Base-by-base conservation (phyloP, 2,329 filamentous ascomycete genomes). In the Chrysoporthe austroafricana region DNA sequence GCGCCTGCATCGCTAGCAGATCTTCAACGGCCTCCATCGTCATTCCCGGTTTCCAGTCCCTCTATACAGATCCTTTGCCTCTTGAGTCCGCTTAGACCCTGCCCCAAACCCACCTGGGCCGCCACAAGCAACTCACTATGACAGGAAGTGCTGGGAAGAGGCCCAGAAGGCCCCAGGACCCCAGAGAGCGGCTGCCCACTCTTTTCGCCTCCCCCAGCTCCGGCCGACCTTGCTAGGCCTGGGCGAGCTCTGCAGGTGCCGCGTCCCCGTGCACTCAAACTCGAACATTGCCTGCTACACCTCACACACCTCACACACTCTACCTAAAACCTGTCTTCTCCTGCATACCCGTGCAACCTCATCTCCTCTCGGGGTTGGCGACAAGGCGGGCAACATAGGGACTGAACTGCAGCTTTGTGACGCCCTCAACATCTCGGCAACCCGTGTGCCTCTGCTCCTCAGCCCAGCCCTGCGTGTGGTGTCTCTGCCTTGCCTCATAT, bases 401-500 rank as follows among this genome's bases (percentile, higher is more conserved):
- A 32, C 4, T 34, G 42, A 7, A 18, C 42, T 61, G 42, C 26
- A 46, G 42, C 42, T 11, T 21, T 14, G 26, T 48, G 59, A 48
- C 48, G 43, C 59, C 16, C 59, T 61, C 39, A 21, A 42, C 57
- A 32, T 44, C 57, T 44, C 5, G 32, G 43, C 59, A 34, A 26
- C 21, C 5, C n/a, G 21, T 61, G 58, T 42, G 18, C 16, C 21
- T 46, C 14, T 34, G 26, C 42, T 46, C 13, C 43, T 34, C 13
- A 46, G 2, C 8, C 42, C n/a, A 48, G 42, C 59, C 43, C 26
- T 46, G 43, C 26, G 42, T 61, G 21, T 9, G 59, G 59, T 46
- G 21, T 48, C 59, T 44, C 39, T 60, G 56, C n/a, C 34, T 58
- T 58, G 56, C 57, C 18, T 60, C 57, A 43, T 60, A 43, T 26